Evolutionary conservation across 176 grass and related monocot genomes (phyloP).

Genomic region (Cenchrus americanus): DNA sequence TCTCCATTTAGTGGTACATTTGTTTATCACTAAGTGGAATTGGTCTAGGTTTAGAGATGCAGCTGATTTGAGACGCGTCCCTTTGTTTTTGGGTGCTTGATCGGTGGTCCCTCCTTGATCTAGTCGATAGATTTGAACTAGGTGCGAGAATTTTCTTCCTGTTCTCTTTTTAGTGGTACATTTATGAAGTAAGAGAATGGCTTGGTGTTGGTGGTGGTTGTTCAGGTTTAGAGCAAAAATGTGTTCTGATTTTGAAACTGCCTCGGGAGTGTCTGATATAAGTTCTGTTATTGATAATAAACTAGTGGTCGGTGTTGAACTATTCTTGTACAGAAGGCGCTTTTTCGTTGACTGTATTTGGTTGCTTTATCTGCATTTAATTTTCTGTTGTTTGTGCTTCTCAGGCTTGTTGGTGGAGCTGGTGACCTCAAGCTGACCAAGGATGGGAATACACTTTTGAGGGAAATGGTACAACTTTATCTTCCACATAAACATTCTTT

Average conservation of each 20-base stretch:
- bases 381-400: slow-evolving; percentile 5
- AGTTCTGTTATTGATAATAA: not conserved
- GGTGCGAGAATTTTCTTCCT: not conserved
- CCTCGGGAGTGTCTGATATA: not conserved
- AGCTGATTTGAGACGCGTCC: not conserved
- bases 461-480: slow-evolving; percentile 77
- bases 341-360: not conserved
- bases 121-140: not conserved
- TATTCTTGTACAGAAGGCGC: not conserved
- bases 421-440: slow-evolving; percentile 98
- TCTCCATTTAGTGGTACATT: not conserved
- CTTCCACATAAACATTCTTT: not conserved
- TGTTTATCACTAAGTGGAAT: not conserved
- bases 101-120: not conserved
- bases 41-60: not conserved
- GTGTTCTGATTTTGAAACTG: not conserved
- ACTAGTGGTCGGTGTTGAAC: not conserved
- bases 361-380: not conserved
- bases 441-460: slow-evolving; percentile 95
- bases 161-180: not conserved
- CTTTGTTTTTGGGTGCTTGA: not conserved
- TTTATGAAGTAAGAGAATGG: not conserved
- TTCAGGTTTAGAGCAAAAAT: not conserved
- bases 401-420: slow-evolving; percentile 93
- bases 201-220: not conserved